Base-by-base conservation (phyloP, 306 rosid species). In the Medicago lupulina region DNA sequence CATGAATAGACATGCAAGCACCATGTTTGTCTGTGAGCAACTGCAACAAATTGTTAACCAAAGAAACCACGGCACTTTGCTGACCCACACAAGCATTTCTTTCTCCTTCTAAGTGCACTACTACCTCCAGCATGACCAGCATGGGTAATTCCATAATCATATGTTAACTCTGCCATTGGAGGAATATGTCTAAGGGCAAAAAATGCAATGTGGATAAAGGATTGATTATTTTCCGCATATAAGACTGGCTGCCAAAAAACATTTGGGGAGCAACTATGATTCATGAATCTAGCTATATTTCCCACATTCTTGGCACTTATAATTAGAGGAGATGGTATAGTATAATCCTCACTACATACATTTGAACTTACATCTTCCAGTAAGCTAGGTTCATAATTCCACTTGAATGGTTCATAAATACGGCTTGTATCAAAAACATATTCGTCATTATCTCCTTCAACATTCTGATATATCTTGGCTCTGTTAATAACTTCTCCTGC, bases 241-340 rank as follows among this genome's bases (percentile, higher is more conserved):
- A 81, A 12, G 41, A 88, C 77, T 11, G 96, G 96, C 77, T 86
- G 92, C 92, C 96, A 90, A 67, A 90, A 85, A 21, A 86, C 84
- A 85, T 86, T 90, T 49, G 96, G 89, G 59, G 87, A 84, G 85
- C 96, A 90, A 49, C 92, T 81, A 81, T 90, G 96, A 25, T 90
- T 90, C 82, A 90, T 90, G 79, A 86, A 90, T 18, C 96, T 85
- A 54, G 87, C 85, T 57, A 90, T 90, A 72, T 90, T 90, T 71
- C 92, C 96, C 67, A 74, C 74, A 61, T 79, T 69, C 57, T 80
- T 85, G 41, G 92, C 88, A 83, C 87, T 90, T 76, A 90, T 83
- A 79, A 84, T 46, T 46, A 86, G 79, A 71, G 84, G 90, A 66
- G 76, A 84, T 5, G 85, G 82, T 49, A 90, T 81, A 64, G 36